phyloP scores from a whole-genome alignment of 2,329 filamentous ascomycete genomes.

The Sporothrix protearum region DNA sequence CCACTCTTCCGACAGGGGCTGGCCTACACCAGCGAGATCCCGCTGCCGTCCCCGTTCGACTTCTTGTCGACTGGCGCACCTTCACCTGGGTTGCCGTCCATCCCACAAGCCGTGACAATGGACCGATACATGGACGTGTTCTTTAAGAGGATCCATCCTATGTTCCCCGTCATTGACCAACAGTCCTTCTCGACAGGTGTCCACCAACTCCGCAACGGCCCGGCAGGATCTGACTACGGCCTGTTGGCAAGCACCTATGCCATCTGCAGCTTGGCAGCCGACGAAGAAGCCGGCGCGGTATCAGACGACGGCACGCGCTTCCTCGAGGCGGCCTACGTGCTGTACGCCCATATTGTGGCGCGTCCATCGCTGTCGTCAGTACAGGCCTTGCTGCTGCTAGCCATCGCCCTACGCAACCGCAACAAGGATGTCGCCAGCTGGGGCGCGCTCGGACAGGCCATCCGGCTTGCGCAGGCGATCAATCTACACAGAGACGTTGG shows the following conservation, averaged over 20 bases:
- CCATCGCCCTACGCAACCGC: constrained; percentile 19
- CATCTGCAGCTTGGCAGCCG: constrained; percentile 13
- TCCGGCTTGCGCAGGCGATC: constrained; percentile 21
- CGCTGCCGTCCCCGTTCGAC: constrained; percentile 13
- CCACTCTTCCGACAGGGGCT: constrained; percentile 20
- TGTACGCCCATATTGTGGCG: constrained; percentile 21
- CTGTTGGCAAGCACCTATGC: constrained; percentile 17
- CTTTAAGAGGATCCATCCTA: background rate
- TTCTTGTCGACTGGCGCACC: background rate
- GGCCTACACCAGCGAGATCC: constrained; percentile 13
- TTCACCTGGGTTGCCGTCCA: background rate
- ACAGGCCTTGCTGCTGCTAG: constrained; percentile 21
- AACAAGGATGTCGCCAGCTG: constrained; percentile 24
- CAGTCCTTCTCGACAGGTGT: background rate
- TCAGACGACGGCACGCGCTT: background rate
- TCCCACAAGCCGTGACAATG: background rate
- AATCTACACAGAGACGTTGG: constrained; percentile 9
- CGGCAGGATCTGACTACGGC: background rate
- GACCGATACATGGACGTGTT: background rate
- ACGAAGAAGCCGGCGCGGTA: constrained; percentile 17
- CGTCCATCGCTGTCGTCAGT: constrained; percentile 2
- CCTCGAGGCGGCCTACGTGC: background rate
- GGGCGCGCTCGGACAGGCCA: constrained; percentile 20
- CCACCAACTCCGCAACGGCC: background rate
- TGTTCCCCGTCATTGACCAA: constrained; percentile 7